A percentile compares a stretch with the other conserved stretches of the same genome.
Conservation (phyloP, 1,284 basidiomycete species). For the Trichosporon coremiiforme region DNA sequence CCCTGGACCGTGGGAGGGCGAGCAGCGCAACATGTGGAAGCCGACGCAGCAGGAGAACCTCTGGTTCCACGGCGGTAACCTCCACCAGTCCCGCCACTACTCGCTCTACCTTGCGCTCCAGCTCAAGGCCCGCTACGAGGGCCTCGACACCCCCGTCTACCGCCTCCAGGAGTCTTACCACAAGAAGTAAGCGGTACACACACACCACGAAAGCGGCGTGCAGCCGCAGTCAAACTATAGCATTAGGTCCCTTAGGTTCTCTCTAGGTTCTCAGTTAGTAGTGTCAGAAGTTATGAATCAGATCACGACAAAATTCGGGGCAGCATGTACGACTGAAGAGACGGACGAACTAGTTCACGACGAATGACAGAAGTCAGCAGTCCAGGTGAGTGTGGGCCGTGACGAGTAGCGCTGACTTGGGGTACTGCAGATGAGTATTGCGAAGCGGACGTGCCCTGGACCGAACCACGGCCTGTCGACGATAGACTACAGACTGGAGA, state of each 20-base stretch:
- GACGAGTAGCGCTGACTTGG: too few relatives aligned
- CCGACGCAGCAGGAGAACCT: conserved; percentile 28
- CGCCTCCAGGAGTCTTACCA: conserved; percentile 29
- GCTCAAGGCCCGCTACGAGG: conserved; percentile 33
- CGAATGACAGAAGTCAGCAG: too few relatives aligned
- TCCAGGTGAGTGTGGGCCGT: too few relatives aligned
- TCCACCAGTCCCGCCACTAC: conserved; percentile 31
- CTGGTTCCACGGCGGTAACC: conserved; percentile 32
- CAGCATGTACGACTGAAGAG: too few relatives aligned
- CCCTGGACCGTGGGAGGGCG: conserved; percentile 33
- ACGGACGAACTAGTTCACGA: too few relatives aligned
- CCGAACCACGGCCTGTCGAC: too few relatives aligned
- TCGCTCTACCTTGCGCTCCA: conserved; percentile 31
- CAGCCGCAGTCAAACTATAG: not conserved
- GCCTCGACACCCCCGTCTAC: conserved; percentile 30
- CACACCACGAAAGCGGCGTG: not conserved
- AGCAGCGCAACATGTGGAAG: conserved; percentile 34
- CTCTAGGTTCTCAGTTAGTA: not conserved
- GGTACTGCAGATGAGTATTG: too few relatives aligned
- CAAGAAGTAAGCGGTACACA: conserved; percentile 17
- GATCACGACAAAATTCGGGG: not conserved
- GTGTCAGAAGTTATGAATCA: conserved; percentile 7
- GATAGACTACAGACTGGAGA: too few relatives aligned
- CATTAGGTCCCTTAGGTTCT: not conserved
- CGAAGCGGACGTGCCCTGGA: too few relatives aligned